Evolutionary conservation across 495 filamentous ascomycete genomes (phyloP), one percentile per base, ranked within the genome.

Genomic region (Penicillium nucicola): DNA sequence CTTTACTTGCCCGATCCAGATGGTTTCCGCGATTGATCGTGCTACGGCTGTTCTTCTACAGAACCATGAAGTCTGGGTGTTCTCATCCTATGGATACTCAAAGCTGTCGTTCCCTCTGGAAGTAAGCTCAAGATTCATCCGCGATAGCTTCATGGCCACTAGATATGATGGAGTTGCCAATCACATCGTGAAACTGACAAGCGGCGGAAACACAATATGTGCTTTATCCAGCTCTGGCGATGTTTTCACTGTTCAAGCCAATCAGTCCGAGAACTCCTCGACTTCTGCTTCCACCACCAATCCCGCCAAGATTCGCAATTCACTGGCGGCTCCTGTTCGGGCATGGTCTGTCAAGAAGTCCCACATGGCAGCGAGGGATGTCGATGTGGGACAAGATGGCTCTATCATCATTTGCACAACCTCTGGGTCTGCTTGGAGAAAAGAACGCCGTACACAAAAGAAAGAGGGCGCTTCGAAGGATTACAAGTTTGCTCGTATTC

Each of bases 351-450:
- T 86, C 14, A 85, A 83, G 57, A 92, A 88, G 56, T 84, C 82
- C 3, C 82, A 88, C 48, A 95, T 95, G 80, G 90, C 89, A 10
- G 92, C 87, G 8, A 80, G 78, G 52, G 95, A 96, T 56, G 87
- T 95, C 14, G 88, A 83, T 52, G 85, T 98, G 5, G 89, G 90
- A 12, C 89, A 95, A 64, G 88, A 97, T 72, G 95, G 91, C 6
- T 96, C 91, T 2, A 89, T 98, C 51, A 95, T 98, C 50, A 83
- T 98, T 49, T 92, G 89, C 56, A 97, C 93, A 1, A 78, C 89
- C 48, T 90, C 89, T 31, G 93, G 93, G 5, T 92, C 88, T 37
- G 92, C 96, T 1, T 98, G 92, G 92, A 83, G 80, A 47, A 84
- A 92, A 39, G 79, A 89, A 48, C 90, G 88, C 58, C 80, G 95